These are phyloP conservation scores for Auriscalpium microsporum DNA, from an alignment of 768 basidiomycete genomes.

Conservation along the genomic window DNA sequence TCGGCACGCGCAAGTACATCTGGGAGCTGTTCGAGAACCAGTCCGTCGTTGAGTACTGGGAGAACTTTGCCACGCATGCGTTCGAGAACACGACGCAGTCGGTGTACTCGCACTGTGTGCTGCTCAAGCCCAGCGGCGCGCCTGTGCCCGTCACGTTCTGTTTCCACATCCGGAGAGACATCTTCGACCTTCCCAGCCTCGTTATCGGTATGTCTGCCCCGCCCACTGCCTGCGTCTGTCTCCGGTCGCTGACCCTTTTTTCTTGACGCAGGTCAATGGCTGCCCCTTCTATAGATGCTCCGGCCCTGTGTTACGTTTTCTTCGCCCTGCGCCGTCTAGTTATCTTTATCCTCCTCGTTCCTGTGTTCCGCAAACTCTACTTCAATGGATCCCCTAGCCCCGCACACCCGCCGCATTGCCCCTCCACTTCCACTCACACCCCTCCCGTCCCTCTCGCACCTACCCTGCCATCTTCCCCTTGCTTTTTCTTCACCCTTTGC, in stretches of 20 bases:
- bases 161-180: constrained; percentile 88
- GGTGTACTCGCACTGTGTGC: constrained; percentile 85
- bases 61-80: constrained; percentile 92
- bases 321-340: neutral
- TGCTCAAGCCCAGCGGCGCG: constrained; percentile 76
- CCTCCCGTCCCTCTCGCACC: neutral
- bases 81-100: constrained; percentile 97
- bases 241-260: neutral
- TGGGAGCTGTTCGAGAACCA: constrained; percentile 92
- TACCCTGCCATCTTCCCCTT: neutral
- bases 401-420: neutral
- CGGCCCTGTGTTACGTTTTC: neutral
- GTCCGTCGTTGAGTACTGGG: constrained; percentile 93
- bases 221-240: neutral
- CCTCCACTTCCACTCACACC: neutral
- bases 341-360: constrained; percentile 8
- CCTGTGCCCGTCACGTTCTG: constrained; percentile 91
- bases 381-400: too few species aligned
- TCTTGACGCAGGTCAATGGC: constrained; percentile 66
- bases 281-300: constrained; percentile 57
- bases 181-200: constrained; percentile 84
- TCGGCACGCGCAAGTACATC: constrained; percentile 50
- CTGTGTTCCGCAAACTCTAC: neutral
- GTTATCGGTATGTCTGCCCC: constrained; percentile 58
- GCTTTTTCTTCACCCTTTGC: neutral